Evolutionary conservation across 441 rosid species (phyloP).

Genomic region (Hura crepitans): DNA sequence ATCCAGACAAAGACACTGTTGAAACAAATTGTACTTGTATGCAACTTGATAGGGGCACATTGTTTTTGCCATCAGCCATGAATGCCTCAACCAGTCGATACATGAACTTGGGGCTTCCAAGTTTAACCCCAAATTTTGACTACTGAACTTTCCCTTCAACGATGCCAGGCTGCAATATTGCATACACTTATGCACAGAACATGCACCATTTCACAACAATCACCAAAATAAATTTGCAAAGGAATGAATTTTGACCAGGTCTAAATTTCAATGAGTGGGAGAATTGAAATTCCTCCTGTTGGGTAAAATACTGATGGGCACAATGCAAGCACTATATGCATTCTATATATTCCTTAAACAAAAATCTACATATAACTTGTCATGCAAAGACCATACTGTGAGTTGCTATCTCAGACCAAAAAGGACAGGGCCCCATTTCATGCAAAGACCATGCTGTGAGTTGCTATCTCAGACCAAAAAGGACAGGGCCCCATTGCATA

Average conservation of each 20-base stretch:
- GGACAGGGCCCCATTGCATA: background rate
- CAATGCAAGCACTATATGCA: background rate
- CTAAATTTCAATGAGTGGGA: background rate
- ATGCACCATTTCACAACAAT: background rate
- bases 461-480: background rate
- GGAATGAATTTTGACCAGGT: background rate
- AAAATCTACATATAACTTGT: background rate
- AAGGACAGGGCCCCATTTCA: background rate
- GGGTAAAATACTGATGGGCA: background rate
- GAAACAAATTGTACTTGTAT: constrained; percentile 1
- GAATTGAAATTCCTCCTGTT: background rate
- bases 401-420: background rate
- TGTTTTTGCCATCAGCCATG: background rate
- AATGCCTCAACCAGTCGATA: background rate
- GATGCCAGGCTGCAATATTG: background rate
- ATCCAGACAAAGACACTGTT: background rate
- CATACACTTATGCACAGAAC: background rate
- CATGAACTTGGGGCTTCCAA: background rate
- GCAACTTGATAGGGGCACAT: background rate
- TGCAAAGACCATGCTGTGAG: background rate
- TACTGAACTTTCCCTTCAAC: background rate
- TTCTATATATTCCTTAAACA: background rate
- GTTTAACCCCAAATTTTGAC: background rate
- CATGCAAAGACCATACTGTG: background rate
- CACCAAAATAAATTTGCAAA: background rate